These are phyloP conservation scores for Przewalskia tangutica DNA, from an alignment of 257 asterid genomes.

Conservation along the genomic window DNA sequence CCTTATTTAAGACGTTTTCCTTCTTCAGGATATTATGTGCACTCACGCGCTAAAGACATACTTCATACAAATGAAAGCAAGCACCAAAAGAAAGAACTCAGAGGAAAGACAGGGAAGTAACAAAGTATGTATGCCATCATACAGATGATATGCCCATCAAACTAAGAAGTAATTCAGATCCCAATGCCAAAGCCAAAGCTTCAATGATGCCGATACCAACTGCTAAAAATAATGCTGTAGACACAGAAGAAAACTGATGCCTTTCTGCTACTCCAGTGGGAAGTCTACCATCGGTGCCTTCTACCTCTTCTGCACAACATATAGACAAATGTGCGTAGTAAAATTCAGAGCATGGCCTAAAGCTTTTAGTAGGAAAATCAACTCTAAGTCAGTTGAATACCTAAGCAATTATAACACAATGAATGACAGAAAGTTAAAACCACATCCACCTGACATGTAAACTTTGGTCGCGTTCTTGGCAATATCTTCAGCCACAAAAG, in stretches of 20 bases:
- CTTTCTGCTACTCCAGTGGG: conserved; percentile 25
- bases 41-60: not conserved
- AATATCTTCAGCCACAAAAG: conserved; percentile 94
- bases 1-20: not conserved
- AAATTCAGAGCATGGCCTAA: not conserved
- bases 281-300: conserved; percentile 13
- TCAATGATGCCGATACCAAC: conserved; percentile 82
- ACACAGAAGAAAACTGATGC: conserved; percentile 77
- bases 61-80: not conserved
- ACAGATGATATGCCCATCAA: conserved; percentile 84
- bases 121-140: conserved; percentile 17
- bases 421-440: not conserved
- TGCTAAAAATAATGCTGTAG: conserved; percentile 83
- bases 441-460: conserved; percentile 41
- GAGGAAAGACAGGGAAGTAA: not conserved
- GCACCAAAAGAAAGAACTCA: not conserved
- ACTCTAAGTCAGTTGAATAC: not conserved
- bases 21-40: not conserved
- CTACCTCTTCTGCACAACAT: conserved; percentile 16
- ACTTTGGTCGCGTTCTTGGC: conserved; percentile 47
- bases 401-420: not conserved
- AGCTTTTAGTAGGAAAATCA: not conserved
- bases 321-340: conserved; percentile 1
- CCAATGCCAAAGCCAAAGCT: conserved; percentile 60
- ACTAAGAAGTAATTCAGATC: conserved; percentile 80